Percentiles rank a stretch among this genome's conserved stretches.
Conservation (phyloP, 1,284 basidiomycete genomes). For the Clitocybe nebularis region DNA sequence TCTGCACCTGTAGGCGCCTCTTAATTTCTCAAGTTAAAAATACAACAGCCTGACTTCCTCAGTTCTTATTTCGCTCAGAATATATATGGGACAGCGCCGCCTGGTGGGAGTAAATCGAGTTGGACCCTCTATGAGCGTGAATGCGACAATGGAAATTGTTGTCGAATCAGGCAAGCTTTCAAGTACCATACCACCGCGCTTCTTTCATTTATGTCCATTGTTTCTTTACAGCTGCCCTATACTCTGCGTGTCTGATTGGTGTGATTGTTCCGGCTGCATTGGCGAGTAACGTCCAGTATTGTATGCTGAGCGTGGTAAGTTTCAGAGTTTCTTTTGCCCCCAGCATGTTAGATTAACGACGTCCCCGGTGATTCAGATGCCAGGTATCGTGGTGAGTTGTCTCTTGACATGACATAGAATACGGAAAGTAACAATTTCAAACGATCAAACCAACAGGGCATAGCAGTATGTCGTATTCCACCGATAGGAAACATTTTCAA, state of each 20-base stretch:
- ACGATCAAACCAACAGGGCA: neutral
- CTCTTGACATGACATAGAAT: neutral
- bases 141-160: neutral
- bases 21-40: neutral
- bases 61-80: neutral
- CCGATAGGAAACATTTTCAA: neutral
- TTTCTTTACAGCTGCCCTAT: neutral
- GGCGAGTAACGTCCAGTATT: neutral
- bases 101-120: neutral
- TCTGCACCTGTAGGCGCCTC: neutral
- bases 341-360: neutral
- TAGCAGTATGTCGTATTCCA: neutral
- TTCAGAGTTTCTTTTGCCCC: neutral
- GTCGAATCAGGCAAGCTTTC: neutral
- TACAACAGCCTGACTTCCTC: neutral
- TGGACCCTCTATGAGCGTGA: neutral
- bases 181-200: too few relatives aligned
- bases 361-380: neutral
- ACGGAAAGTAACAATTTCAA: neutral
- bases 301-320: neutral
- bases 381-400: neutral
- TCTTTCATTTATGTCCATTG: neutral
- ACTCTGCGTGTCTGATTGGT: neutral
- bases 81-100: neutral
- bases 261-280: neutral